A percentile compares a stretch with the other conserved stretches of the same genome.
Conservation (phyloP, 768 basidiomycete species). For the Postia placenta region DNA sequence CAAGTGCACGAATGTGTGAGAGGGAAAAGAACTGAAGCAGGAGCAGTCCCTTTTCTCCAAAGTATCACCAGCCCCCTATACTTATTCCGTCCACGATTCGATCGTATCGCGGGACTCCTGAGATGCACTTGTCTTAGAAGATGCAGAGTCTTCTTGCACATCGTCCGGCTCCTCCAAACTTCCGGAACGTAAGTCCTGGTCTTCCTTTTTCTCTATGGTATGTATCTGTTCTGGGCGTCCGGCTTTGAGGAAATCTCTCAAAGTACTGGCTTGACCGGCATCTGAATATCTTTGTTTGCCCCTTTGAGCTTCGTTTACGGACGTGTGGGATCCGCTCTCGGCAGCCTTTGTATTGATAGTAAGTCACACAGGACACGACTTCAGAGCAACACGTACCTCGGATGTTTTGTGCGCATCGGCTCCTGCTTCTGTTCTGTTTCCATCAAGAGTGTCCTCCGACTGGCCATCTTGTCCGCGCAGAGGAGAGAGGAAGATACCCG, state of each 20-base stretch:
- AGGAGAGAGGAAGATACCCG: slow-evolving; percentile 25
- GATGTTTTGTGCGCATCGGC: too few relatives aligned
- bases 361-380: too few relatives aligned
- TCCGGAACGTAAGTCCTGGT: not conserved
- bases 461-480: slow-evolving; percentile 11
- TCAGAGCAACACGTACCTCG: not conserved
- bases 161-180: not conserved
- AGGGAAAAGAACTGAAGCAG: too few relatives aligned
- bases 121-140: not conserved
- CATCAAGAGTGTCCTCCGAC: not conserved
- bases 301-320: too few relatives aligned
- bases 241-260: not conserved
- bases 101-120: slow-evolving; percentile 28
- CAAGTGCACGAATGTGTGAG: too few relatives aligned
- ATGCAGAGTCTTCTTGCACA: not conserved
- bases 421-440: too few relatives aligned
- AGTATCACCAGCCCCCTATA: too few relatives aligned
- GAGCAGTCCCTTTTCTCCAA: too few relatives aligned
- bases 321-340: too few relatives aligned
- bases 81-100: slow-evolving; percentile 37
- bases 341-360: too few relatives aligned
- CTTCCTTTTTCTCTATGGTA: not conserved
- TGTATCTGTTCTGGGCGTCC: not conserved
- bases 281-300: not conserved
- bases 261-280: not conserved